phyloP scores from a whole-genome alignment of 805 yeast genomes.

The Starmerella floris region DNA sequence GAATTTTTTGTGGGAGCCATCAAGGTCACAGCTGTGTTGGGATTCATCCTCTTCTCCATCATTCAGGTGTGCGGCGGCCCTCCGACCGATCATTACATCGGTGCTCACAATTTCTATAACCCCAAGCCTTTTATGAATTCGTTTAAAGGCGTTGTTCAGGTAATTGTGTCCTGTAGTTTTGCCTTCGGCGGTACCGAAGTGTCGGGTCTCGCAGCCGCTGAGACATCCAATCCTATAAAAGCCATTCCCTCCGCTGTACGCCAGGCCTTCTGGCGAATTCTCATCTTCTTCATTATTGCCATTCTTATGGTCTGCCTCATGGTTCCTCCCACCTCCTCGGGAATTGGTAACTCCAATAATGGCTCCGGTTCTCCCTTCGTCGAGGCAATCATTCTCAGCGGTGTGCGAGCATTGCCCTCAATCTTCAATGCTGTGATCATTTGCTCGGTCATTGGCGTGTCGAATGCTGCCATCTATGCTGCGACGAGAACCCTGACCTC shows the following conservation, averaged over 20 bases:
- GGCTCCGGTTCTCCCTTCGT: constrained; percentile 70
- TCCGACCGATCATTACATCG: constrained; percentile 42
- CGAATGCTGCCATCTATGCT: constrained; percentile 57
- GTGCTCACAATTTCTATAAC: constrained; percentile 44
- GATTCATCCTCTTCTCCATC: constrained; percentile 46
- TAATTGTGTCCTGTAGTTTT: constrained; percentile 45
- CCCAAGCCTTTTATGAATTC: constrained; percentile 53
- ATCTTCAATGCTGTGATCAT: constrained; percentile 67
- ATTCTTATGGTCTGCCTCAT: constrained; percentile 54
- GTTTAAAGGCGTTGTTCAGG: constrained; percentile 52
- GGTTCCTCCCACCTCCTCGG: constrained; percentile 46
- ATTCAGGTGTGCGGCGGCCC: constrained; percentile 49
- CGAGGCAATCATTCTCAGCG: constrained; percentile 59
- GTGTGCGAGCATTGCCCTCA: constrained; percentile 54
- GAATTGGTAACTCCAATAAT: constrained; percentile 35
- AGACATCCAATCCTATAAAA: constrained; percentile 53
- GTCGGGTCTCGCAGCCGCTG: constrained; percentile 63
- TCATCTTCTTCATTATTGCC: constrained; percentile 47
- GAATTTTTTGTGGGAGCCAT: constrained; percentile 47
- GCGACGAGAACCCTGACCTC: constrained; percentile 55
- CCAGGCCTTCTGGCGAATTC: constrained; percentile 55
- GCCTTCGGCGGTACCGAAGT: constrained; percentile 60
- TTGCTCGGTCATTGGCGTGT: constrained; percentile 66
- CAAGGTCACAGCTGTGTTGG: constrained; percentile 45
- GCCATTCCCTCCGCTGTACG: constrained; percentile 60